Conservation (phyloP, 2,329 filamentous ascomycete species). For the Cercospora canescens region DNA sequence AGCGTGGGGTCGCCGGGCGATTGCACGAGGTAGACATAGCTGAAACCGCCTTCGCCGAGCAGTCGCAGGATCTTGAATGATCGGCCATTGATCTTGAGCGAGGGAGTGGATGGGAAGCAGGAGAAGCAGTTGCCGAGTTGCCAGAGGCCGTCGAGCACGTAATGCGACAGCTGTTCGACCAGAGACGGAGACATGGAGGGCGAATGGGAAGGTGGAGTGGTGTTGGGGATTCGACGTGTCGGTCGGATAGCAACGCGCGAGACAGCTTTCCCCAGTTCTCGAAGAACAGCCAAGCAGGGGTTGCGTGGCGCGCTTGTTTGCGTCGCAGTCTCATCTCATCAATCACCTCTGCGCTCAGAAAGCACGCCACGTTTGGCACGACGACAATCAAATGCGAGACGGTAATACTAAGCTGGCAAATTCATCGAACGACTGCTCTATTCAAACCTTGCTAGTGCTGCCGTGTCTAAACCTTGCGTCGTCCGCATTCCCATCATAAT, state of each 20-base stretch:
- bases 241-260: not conserved
- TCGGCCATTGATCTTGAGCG: conserved; percentile 90
- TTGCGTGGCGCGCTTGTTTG: not conserved
- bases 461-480: not conserved
- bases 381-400: not conserved
- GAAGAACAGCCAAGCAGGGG: not conserved
- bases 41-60: conserved; percentile 96
- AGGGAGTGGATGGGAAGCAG: conserved; percentile 92
- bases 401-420: not conserved
- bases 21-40: conserved; percentile 97
- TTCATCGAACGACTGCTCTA: not conserved
- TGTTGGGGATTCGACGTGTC: not conserved
- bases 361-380: not conserved
- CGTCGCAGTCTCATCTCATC: not conserved
- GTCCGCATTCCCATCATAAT: not conserved
- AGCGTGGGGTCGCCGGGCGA: conserved; percentile 80
- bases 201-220: not conserved
- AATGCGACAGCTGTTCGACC: conserved; percentile 44
- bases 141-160: conserved; percentile 85
- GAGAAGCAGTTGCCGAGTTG: conserved; percentile 93
- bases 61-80: conserved; percentile 95
- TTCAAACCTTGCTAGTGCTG: not conserved
- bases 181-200: conserved; percentile 30
- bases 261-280: not conserved
- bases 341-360: not conserved